Evolutionary conservation across 176 grass and related monocot genomes (phyloP).

Genomic region (Oryza rufipogon): DNA sequence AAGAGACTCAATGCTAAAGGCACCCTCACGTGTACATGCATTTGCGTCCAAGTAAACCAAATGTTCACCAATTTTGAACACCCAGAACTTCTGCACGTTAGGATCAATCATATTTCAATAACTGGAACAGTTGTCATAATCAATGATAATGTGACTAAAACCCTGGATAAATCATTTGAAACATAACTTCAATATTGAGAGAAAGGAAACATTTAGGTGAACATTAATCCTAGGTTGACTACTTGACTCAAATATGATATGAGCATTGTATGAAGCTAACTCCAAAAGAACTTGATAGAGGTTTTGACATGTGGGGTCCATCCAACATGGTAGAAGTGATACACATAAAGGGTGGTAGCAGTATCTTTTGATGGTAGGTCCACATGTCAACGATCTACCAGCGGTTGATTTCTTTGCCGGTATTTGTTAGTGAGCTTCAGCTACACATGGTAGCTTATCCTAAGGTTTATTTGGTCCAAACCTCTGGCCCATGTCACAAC

Average conservation of each 20-base stretch:
- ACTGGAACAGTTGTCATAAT: neutral
- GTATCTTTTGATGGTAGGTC: neutral
- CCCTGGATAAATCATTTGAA: slow-evolving; percentile 11
- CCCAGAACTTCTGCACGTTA: slow-evolving; percentile 56
- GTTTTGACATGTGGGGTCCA: neutral
- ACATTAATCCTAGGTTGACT: neutral
- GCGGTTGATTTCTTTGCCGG: no score
- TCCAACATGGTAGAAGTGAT: neutral
- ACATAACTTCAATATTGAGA: neutral
- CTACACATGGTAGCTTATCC: slow-evolving; percentile 19
- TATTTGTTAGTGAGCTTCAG: neutral
- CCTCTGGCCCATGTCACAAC: slow-evolving; percentile 10
- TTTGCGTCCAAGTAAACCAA: slow-evolving; percentile 67
- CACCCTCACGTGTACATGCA: slow-evolving; percentile 49
- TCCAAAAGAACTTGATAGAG: neutral
- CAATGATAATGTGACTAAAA: slow-evolving; percentile 17
- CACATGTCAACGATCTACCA: no score
- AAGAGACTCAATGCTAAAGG: slow-evolving; percentile 60
- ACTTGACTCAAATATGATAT: slow-evolving; percentile 16
- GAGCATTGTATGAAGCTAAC: neutral
- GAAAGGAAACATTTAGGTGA: neutral
- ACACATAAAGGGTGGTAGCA: neutral
- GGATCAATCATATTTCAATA: slow-evolving; percentile 41
- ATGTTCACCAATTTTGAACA: slow-evolving; percentile 72
- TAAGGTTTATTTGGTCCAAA: neutral